A percentile compares a stretch with the other conserved stretches of the same genome.
These are phyloP conservation scores for Magnolia kwangsiensis DNA, from an alignment of 164 flowering plant species.

Conservation along the genomic window DNA sequence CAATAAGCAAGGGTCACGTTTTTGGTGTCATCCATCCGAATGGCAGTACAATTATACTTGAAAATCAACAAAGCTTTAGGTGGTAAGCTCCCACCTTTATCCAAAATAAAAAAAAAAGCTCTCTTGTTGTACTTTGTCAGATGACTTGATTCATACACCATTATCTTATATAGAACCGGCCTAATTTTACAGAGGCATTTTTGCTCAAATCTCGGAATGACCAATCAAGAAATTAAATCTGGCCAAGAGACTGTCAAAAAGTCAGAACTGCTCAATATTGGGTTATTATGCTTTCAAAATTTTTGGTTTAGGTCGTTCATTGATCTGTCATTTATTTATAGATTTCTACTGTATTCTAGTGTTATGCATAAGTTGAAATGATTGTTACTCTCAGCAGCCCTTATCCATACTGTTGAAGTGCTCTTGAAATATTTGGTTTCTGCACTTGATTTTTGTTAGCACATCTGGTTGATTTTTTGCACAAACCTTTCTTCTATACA, in stretches of 20 bases:
- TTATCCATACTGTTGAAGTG: neutral
- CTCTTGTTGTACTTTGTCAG: neutral
- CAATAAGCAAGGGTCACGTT: no score
- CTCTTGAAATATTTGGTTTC: neutral
- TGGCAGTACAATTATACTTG: no score
- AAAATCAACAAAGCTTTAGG: no score
- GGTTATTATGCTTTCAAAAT: constrained; percentile 19
- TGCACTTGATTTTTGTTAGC: no score
- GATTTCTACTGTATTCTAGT: neutral
- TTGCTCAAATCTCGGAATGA: constrained; percentile 40
- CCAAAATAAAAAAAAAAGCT: no score
- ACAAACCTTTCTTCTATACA: no score
- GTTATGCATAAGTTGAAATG: neutral
- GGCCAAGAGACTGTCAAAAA: constrained; percentile 45
- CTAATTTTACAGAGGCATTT: constrained; percentile 28
- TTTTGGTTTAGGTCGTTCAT: neutral
- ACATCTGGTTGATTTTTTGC: no score
- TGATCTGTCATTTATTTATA: neutral
- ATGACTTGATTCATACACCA: neutral
- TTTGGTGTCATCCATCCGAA: no score
- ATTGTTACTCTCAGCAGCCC: no score
- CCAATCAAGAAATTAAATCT: constrained; percentile 36
- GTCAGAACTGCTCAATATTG: constrained; percentile 44
- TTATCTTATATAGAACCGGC: neutral
- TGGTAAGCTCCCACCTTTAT: no score